phyloP scores from a whole-genome alignment of 169 alveolate genomes.

The Eimeria nieschulzi region DNA sequence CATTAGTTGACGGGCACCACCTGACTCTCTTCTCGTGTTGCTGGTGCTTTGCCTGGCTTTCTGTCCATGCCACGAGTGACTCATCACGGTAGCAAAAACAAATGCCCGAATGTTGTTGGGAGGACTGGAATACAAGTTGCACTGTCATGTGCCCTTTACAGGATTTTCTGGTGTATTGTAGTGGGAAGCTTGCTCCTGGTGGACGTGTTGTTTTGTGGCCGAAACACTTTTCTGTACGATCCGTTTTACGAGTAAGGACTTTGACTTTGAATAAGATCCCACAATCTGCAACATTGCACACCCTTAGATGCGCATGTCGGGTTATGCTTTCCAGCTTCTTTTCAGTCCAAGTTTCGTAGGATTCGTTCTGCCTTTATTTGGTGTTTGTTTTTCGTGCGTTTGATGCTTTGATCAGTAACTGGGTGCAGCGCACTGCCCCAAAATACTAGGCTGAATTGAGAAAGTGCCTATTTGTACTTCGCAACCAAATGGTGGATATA shows the following conservation, averaged over 20 bases:
- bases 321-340: no score
- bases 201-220: not conserved
- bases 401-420: not conserved
- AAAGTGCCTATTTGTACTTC: no score
- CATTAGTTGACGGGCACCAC: not conserved
- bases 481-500: no score
- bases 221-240: conserved; percentile 19
- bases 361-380: no score
- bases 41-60: not conserved
- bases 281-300: not conserved
- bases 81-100: no score
- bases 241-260: conserved; percentile 27
- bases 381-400: not conserved
- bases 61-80: not conserved
- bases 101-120: no score
- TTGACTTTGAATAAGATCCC: not conserved
- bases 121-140: no score
- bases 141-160: not conserved
- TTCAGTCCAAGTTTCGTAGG: no score
- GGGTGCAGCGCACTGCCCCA: not conserved
- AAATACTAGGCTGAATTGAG: no score
- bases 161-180: conserved; percentile 12
- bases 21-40: not conserved
- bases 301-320: no score
- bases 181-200: conserved; percentile 10